Conservation (phyloP, 768 basidiomycete species). For the Boletus bicolor region DNA sequence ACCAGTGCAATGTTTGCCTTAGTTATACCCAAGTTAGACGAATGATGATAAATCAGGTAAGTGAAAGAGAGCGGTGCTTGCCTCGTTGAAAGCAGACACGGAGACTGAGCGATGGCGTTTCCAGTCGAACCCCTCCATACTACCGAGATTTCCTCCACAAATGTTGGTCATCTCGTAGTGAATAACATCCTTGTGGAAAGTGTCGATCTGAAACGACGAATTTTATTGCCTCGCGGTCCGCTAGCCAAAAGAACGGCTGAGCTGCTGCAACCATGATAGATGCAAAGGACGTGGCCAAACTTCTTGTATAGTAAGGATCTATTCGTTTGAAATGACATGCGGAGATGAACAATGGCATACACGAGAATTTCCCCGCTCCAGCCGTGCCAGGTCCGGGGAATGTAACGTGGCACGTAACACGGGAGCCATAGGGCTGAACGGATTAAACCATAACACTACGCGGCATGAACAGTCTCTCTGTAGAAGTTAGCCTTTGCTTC, state of each 20-base stretch:
- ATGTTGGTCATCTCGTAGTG: constrained; percentile 43
- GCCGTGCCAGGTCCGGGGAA: constrained; percentile 36
- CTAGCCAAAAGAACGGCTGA: constrained; percentile 38
- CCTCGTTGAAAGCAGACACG: constrained; percentile 52
- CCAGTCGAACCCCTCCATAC: constrained; percentile 43
- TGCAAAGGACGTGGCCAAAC: constrained; percentile 39
- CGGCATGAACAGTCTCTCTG: not conserved
- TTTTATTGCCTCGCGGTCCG: constrained; percentile 43
- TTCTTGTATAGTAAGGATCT: constrained; percentile 34
- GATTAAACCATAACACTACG: too few species aligned
- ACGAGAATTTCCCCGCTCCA: constrained; percentile 35
- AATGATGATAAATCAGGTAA: not conserved
- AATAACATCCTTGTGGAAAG: constrained; percentile 40
- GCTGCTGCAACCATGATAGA: constrained; percentile 33
- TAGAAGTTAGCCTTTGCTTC: not conserved
- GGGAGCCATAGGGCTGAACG: constrained; percentile 30
- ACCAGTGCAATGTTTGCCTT: constrained; percentile 46
- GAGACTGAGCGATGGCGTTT: constrained; percentile 43
- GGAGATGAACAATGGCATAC: constrained; percentile 27
- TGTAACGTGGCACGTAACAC: constrained; percentile 30
- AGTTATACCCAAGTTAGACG: not conserved
- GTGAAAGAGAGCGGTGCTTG: constrained; percentile 3
- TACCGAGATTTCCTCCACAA: constrained; percentile 45
- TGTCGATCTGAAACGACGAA: constrained; percentile 31
- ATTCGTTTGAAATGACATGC: not conserved